Conservation (phyloP, 345 rosid genomes). For the Brassica cretica region DNA sequence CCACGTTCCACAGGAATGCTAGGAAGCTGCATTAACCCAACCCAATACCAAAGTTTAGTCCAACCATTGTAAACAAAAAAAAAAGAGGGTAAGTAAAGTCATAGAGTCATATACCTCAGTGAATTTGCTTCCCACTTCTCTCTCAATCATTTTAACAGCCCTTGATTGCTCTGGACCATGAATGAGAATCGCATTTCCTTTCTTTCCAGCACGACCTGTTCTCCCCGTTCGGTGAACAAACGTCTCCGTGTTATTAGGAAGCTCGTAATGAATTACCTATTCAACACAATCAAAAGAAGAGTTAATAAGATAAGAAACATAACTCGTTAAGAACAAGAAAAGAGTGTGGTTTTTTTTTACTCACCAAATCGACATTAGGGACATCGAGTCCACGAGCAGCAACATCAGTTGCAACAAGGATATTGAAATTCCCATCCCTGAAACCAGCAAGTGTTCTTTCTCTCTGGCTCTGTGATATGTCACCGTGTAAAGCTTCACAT, state of each 20-base stretch:
- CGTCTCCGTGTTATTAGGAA: slow-evolving; percentile 84
- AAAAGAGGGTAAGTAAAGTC: not conserved
- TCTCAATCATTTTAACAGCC: slow-evolving; percentile 67
- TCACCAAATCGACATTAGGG: slow-evolving; percentile 95
- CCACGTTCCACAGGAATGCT: slow-evolving; percentile 57
- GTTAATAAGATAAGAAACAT: not conserved
- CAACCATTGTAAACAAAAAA: not conserved
- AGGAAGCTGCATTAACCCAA: slow-evolving; percentile 55
- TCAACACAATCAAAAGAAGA: slow-evolving; percentile 1
- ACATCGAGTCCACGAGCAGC: slow-evolving; percentile 99
- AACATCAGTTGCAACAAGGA: slow-evolving; percentile 97
- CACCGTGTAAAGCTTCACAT: slow-evolving; percentile 98
- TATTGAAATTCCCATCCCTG: slow-evolving; percentile 74
- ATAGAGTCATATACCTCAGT: slow-evolving; percentile 53
- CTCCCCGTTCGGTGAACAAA: slow-evolving; percentile 99
- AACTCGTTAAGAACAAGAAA: not conserved
- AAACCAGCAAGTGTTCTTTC: slow-evolving; percentile 93
- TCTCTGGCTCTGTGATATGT: slow-evolving; percentile 84
- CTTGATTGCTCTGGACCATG: slow-evolving; percentile 66
- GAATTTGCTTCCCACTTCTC: slow-evolving; percentile 85
- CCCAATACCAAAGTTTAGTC: not conserved
- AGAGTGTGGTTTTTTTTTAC: slow-evolving; percentile 27
- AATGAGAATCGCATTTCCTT: slow-evolving; percentile 83
- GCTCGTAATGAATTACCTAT: slow-evolving; percentile 89
- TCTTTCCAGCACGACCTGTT: slow-evolving; percentile 99